A percentile compares a stretch with the other conserved stretches of the same genome.
Evolutionary conservation across 2,329 filamentous ascomycete genomes (phyloP).

Genomic region (Colletotrichum tanaceti): DNA sequence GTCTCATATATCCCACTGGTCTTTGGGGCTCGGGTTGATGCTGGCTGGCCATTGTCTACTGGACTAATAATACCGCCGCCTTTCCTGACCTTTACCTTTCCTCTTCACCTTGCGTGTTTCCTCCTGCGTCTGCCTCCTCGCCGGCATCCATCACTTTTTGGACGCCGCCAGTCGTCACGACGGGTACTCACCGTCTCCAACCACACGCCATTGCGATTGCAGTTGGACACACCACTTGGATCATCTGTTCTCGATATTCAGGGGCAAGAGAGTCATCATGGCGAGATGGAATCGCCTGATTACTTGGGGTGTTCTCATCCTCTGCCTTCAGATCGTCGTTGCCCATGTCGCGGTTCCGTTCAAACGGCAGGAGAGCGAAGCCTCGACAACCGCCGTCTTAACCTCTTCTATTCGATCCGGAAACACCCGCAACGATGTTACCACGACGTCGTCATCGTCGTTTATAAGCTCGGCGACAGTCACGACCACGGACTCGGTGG

Average conservation of each 20-base stretch:
- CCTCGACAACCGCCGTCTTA: conserved; percentile 43
- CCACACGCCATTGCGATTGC: not conserved
- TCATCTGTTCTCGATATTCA: not conserved
- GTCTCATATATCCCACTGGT: conserved; percentile 33
- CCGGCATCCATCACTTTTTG: conserved; percentile 21
- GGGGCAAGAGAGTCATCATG: conserved; percentile 15
- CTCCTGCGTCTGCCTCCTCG: conserved; percentile 15
- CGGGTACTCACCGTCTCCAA: conserved; percentile 13
- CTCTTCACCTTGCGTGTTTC: conserved; percentile 9
- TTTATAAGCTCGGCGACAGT: conserved; percentile 12
- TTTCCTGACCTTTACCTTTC: conserved; percentile 10
- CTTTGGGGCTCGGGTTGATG: conserved; percentile 24
- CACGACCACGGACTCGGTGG: conserved; percentile 13
- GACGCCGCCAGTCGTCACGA: conserved; percentile 23
- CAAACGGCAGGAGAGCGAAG: conserved; percentile 50
- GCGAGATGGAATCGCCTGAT: conserved; percentile 49
- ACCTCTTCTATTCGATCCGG: conserved; percentile 30
- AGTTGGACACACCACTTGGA: not conserved
- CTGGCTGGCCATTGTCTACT: conserved; percentile 18
- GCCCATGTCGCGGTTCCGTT: conserved; percentile 50
- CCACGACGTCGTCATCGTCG: conserved; percentile 4
- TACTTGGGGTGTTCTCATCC: conserved; percentile 54
- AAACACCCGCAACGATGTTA: conserved; percentile 15
- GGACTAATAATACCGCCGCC: conserved; percentile 22
- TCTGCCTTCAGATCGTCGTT: conserved; percentile 53